Evolutionary conservation across 345 rosid species (phyloP).

Genomic region (Excoecaria agallocha): DNA sequence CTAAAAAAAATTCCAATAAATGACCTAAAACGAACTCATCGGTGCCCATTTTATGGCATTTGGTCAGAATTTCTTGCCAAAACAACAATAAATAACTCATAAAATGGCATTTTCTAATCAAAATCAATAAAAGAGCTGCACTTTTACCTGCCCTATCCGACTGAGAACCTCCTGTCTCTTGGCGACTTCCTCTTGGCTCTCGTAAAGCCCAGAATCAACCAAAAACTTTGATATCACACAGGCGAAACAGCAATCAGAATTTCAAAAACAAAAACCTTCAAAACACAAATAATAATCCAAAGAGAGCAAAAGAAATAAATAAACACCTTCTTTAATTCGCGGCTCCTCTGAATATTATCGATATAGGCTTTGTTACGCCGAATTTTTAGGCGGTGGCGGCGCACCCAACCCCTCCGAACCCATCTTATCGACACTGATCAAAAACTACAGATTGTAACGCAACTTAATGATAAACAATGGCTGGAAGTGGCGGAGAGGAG

Average conservation of each 20-base stretch:
- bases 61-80: too few relatives aligned
- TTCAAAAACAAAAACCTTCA: constrained; percentile 5
- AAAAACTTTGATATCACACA: constrained; percentile 41
- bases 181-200: constrained; percentile 70
- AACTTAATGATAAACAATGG: not conserved
- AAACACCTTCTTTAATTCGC: constrained; percentile 64
- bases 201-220: constrained; percentile 67
- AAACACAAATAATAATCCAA: constrained; percentile 3
- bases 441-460: not conserved
- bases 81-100: not conserved
- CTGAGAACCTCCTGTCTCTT: constrained; percentile 69
- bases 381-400: constrained; percentile 34
- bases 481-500: too few relatives aligned
- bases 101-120: not conserved
- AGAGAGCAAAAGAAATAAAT: not conserved
- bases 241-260: not conserved
- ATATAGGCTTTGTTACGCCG: constrained; percentile 81
- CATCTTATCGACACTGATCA: constrained; percentile 39
- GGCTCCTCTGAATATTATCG: constrained; percentile 60
- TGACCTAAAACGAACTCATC: too few relatives aligned
- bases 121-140: not conserved
- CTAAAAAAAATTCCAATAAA: not conserved
- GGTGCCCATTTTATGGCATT: not conserved
- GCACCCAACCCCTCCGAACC: constrained; percentile 45
- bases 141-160: constrained; percentile 53